Conservation (phyloP, 2,329 filamentous ascomycete species). For the Fusarium denticulatum region DNA sequence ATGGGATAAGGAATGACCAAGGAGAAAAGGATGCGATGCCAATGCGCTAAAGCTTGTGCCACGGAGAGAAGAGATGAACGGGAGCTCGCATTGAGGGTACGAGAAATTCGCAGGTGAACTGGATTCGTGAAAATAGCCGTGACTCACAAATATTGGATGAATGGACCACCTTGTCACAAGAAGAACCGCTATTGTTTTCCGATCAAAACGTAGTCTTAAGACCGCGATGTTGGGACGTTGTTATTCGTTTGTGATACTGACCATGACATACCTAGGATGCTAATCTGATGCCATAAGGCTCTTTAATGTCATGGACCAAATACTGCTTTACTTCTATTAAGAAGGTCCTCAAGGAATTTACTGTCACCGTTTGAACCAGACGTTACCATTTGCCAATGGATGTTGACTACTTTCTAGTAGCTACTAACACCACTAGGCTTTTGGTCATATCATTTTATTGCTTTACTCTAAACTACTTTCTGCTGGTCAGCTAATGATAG, state of each 20-base stretch:
- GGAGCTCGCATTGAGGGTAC: accelerated
- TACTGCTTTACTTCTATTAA: no score
- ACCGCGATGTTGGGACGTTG: accelerated
- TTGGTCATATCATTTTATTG: accelerated
- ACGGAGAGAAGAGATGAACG: not conserved
- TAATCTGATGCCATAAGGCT: accelerated
- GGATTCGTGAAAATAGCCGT: accelerated
- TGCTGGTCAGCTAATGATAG: accelerated
- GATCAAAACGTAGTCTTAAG: accelerated
- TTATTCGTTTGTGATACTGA: no score
- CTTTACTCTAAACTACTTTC: accelerated
- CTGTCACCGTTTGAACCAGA: accelerated
- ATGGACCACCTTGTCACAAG: accelerated
- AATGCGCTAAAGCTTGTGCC: not conserved
- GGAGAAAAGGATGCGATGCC: not conserved
- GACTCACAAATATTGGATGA: accelerated
- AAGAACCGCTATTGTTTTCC: accelerated
- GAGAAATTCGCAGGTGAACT: not conserved
- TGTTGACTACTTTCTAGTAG: no score
- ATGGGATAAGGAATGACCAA: not conserved
- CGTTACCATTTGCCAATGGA: accelerated
- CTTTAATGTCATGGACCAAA: no score
- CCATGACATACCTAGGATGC: accelerated
- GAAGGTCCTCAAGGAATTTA: accelerated
- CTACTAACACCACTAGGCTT: accelerated